These are phyloP conservation scores for Candida peoriensis DNA, from an alignment of 805 yeast genomes.

Conservation along the genomic window DNA sequence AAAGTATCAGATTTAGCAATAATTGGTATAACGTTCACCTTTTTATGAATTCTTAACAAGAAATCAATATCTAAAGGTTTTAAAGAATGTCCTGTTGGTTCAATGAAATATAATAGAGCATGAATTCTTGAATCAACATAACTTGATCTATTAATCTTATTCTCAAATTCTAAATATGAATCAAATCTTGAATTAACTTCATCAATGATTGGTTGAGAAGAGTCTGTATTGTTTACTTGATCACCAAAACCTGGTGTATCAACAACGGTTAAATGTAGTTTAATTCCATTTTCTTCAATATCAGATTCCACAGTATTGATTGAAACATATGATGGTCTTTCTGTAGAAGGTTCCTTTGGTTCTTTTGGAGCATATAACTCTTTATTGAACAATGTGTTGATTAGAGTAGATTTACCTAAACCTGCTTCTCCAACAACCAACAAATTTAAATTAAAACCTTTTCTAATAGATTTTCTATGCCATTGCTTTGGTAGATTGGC, in stretches of 20 bases:
- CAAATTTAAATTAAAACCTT: constrained; percentile 85
- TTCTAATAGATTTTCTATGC: constrained; percentile 89
- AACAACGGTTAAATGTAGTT: constrained; percentile 74
- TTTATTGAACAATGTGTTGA: constrained; percentile 82
- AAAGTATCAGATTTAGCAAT: constrained; percentile 93
- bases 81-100: constrained; percentile 94
- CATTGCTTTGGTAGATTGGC: constrained; percentile 98
- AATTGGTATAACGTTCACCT: constrained; percentile 90
- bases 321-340: constrained; percentile 41
- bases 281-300: constrained; percentile 92
- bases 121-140: constrained; percentile 83
- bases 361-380: constrained; percentile 44
- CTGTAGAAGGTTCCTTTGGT: constrained; percentile 37
- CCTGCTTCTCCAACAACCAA: constrained; percentile 92
- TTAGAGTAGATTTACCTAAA: constrained; percentile 86
- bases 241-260: constrained; percentile 96
- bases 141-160: constrained; percentile 67
- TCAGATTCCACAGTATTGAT: constrained; percentile 61
- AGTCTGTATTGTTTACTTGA: constrained; percentile 67
- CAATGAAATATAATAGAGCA: constrained; percentile 89
- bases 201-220: constrained; percentile 89
- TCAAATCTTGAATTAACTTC: constrained; percentile 87
- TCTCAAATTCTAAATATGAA: constrained; percentile 83
- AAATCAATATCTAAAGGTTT: constrained; percentile 84
- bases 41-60: constrained; percentile 82